Percentiles rank a stretch among this genome's conserved stretches.
Evolutionary conservation across 2,329 filamentous ascomycete species (phyloP).

Genomic region (Cordyceps cateniannulata): DNA sequence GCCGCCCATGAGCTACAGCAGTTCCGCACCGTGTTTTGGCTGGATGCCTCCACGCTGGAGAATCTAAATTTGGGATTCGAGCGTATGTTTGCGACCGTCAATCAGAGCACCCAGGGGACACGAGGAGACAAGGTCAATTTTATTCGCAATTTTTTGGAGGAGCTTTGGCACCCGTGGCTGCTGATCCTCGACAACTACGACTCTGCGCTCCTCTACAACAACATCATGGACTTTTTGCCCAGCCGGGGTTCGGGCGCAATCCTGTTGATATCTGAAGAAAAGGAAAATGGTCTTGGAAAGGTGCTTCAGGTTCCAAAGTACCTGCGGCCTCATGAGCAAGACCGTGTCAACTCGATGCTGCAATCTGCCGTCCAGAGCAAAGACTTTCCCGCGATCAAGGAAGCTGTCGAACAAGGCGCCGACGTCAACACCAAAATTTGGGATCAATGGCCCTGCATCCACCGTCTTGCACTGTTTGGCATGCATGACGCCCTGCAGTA

Average conservation of each 20-base stretch:
- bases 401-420: constrained; percentile 8
- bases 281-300: constrained; percentile 7
- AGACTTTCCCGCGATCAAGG: constrained; percentile 1
- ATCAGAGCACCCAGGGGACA: background rate
- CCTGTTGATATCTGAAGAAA: background rate
- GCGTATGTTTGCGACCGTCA: constrained; percentile 6
- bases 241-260: constrained; percentile 2
- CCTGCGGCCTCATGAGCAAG: background rate
- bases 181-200: constrained; percentile 8
- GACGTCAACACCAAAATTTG: constrained; percentile 7
- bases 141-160: background rate
- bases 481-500: constrained; percentile 6
- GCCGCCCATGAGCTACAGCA: constrained; percentile 3
- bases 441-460: constrained; percentile 10
- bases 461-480: constrained; percentile 7
- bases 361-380: background rate
- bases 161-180: constrained; percentile 8
- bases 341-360: background rate
- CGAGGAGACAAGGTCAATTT: constrained; percentile 4
- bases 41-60: constrained; percentile 9
- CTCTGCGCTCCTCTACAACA: constrained; percentile 3
- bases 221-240: constrained; percentile 7
- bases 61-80: constrained; percentile 3
- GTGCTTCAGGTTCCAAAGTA: constrained; percentile 3
- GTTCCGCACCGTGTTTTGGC: constrained; percentile 8